Percentiles rank a stretch among this genome's conserved stretches.
Conservation (phyloP, 192 early-diverging fungal genomes). For the Coemansia sp. region DNA sequence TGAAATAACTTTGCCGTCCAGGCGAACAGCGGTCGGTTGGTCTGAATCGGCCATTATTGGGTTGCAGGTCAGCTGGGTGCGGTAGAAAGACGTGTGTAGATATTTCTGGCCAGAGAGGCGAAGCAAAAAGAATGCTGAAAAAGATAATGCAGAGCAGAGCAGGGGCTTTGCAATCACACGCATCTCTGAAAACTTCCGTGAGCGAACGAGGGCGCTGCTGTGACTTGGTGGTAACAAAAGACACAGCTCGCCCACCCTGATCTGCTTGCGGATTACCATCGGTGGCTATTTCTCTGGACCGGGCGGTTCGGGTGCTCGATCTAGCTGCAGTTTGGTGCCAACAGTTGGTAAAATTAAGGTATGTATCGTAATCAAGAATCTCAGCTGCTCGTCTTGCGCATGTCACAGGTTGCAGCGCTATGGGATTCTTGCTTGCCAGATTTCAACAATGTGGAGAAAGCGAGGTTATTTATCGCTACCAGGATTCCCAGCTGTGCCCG, state of each 20-base stretch:
- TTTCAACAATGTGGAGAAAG: background rate
- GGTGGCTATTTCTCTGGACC: background rate
- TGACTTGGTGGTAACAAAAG: conserved; percentile 6
- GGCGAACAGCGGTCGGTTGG: conserved; percentile 11
- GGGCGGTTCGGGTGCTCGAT: background rate
- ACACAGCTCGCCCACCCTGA: conserved; percentile 1
- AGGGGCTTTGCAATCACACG: background rate
- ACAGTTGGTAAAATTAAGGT: background rate
- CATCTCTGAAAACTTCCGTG: background rate
- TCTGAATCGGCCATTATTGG: conserved; percentile 14
- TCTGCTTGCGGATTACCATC: conserved; percentile 9
- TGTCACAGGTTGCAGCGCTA: background rate
- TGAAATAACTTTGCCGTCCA: conserved; percentile 34
- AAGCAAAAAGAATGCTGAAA: conserved; percentile 4
- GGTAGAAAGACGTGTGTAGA: background rate
- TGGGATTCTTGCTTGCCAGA: background rate
- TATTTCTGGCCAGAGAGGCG: background rate
- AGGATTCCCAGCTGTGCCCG: background rate
- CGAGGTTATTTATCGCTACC: background rate
- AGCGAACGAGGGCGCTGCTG: background rate
- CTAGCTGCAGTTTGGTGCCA: background rate
- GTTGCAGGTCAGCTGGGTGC: background rate
- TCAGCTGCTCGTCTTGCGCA: background rate
- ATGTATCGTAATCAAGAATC: background rate
- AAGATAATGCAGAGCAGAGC: conserved; percentile 2